Evolutionary conservation across 495 filamentous ascomycete genomes (phyloP).

Genomic region (Aspergillus kassunensis): DNA sequence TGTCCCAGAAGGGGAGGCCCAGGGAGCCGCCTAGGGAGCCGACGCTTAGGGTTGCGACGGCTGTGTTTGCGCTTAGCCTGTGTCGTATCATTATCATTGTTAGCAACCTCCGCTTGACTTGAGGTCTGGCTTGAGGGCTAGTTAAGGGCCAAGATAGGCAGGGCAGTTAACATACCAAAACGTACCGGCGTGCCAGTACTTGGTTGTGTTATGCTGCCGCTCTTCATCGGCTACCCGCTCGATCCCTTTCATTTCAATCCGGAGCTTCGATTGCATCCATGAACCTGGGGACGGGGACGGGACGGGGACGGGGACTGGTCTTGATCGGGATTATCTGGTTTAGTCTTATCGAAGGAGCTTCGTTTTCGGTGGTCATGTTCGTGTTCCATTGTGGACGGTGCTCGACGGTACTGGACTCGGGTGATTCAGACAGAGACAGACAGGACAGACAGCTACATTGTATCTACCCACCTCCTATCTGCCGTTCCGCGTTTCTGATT

Average conservation of each 20-base stretch:
- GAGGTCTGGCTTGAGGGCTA: too few species aligned
- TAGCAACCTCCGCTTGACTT: too few species aligned
- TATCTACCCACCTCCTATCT: too few species aligned
- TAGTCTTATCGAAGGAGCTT: too few species aligned
- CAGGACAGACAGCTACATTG: too few species aligned
- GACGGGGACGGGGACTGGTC: too few species aligned
- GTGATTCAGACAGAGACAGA: too few species aligned
- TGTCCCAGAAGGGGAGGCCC: slow-evolving; percentile 47
- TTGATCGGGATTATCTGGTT: too few species aligned
- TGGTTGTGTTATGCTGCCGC: slow-evolving; percentile 53
- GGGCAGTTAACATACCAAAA: slow-evolving; percentile 44
- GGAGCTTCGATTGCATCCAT: slow-evolving; percentile 27
- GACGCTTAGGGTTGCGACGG: slow-evolving; percentile 61
- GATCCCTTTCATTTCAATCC: slow-evolving; percentile 62
- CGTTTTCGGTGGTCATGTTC: too few species aligned
- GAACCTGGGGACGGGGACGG: neutral
- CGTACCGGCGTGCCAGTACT: slow-evolving; percentile 29
- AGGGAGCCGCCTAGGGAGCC: slow-evolving; percentile 47
- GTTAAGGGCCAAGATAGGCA: neutral
- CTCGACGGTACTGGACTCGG: too few species aligned
- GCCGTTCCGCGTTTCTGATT: too few species aligned
- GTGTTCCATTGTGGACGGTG: too few species aligned
- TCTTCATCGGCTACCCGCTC: slow-evolving; percentile 63
- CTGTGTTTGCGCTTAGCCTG: slow-evolving; percentile 61
- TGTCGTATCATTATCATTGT: neutral